Base-by-base conservation (phyloP, 306 rosid species). In the Trifolium repens region DNA sequence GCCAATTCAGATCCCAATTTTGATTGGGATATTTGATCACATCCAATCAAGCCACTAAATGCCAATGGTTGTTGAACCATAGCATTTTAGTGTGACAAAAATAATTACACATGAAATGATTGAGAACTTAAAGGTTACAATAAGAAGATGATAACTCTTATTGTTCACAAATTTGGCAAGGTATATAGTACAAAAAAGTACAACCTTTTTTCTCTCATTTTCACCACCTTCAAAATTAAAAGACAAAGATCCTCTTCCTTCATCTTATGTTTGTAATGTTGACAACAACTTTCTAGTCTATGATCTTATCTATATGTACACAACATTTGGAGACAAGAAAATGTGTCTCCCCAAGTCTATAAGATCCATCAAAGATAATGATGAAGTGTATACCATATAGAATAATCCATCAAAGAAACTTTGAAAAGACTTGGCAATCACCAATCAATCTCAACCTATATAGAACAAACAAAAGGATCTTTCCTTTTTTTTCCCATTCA, bases 161-260 rank as follows among this genome's bases (percentile, higher is more conserved):
- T 84, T 91, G 75, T 80, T 81, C 78, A 85, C 78, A 85, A 74
- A 76, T 81, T 83, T 85, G 84, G 85, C 83, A 82, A 82, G 84
- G 83, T 79, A 85, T 85, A 71, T 61, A 61, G 43, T 34, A 61
- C 35, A 85, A 64, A 65, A 85, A 64, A 65, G 82, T 84, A 91
- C 89, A 85, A 67, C 39, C 52, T 46, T 78, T 78, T 77, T 39
- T 40, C 78, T 40, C 16, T 19, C 27, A 42, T 74, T 78, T 64
- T 47, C 42, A 68, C 68, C 77, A 66, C 24, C 67, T 14, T 27
- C 67, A 81, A 77, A 59, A 59, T 17, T 44, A 24, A 27, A 44
- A 66, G 75, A 60, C 32, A 59, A 69, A 74, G 71, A 30, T 59
- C 68, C 62, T 34, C 46, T 32, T 67, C 80, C 47, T 52, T 63